Conservation (phyloP, 2,329 filamentous ascomycete species). For the Immersiporthe knoxdaviesiana region DNA sequence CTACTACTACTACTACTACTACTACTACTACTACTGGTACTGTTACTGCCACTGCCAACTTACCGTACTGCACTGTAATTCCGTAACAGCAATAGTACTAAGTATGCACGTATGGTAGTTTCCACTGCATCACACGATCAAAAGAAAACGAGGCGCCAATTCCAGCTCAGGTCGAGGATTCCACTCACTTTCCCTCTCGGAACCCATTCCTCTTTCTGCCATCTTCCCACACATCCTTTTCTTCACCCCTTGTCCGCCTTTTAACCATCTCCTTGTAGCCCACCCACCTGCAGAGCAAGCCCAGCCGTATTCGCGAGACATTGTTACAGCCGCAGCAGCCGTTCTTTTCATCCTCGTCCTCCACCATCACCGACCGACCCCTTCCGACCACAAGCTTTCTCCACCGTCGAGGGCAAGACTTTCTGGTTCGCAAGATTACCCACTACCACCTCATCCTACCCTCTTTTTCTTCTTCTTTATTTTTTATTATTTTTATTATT, state of each 20-base stretch:
- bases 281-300: neutral
- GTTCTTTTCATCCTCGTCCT: neutral
- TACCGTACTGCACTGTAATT: slow-evolving; percentile 4
- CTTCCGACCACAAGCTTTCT: slow-evolving; percentile 9
- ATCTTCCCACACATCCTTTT: slow-evolving; percentile 1
- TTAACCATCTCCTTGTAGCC: neutral
- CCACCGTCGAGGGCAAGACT: neutral
- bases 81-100: neutral
- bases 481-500: too few species aligned
- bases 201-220: neutral
- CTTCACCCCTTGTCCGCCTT: slow-evolving; percentile 4
- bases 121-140: slow-evolving; percentile 25
- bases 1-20: too few species aligned
- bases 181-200: neutral
- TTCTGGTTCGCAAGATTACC: slow-evolving; percentile 16
- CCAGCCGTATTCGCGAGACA: slow-evolving; percentile 2
- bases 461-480: neutral
- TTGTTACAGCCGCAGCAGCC: slow-evolving; percentile 13
- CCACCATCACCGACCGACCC: neutral
- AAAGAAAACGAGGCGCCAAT: slow-evolving; percentile 31
- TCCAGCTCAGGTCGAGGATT: slow-evolving; percentile 17
- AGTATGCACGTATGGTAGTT: neutral
- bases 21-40: too few species aligned
- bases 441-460: slow-evolving; percentile 18
- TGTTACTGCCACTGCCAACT: too few species aligned